phyloP scores from a whole-genome alignment of 805 yeast species.

The Allodekkera sacchari region DNA sequence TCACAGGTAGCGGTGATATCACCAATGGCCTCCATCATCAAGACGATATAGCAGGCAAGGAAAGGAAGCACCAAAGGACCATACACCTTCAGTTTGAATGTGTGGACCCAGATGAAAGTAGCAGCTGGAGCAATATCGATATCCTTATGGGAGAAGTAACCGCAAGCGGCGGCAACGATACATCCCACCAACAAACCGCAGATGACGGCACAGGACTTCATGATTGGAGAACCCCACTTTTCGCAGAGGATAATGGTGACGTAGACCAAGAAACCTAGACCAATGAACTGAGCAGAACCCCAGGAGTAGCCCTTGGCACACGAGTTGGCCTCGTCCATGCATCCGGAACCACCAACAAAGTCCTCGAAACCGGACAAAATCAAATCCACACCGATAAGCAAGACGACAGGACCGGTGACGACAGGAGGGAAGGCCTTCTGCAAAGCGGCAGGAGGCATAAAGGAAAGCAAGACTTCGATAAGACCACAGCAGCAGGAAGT shows the following conservation, averaged over 20 bases:
- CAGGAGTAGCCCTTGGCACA: slow-evolving; percentile 52
- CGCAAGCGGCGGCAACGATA: slow-evolving; percentile 86
- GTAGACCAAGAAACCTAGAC: slow-evolving; percentile 79
- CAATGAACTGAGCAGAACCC: slow-evolving; percentile 85
- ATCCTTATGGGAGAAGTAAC: slow-evolving; percentile 54
- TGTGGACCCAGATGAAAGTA: slow-evolving; percentile 82
- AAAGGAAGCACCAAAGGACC: slow-evolving; percentile 85
- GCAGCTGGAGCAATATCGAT: slow-evolving; percentile 72
- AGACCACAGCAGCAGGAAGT: slow-evolving; percentile 75
- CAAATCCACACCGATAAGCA: slow-evolving; percentile 69
- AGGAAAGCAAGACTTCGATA: slow-evolving; percentile 63
- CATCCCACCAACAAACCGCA: slow-evolving; percentile 80
- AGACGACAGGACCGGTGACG: slow-evolving; percentile 90
- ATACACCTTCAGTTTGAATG: slow-evolving; percentile 67
- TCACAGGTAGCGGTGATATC: slow-evolving; percentile 92
- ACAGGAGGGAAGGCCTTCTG: slow-evolving; percentile 78
- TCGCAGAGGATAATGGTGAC: slow-evolving; percentile 68
- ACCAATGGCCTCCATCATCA: slow-evolving; percentile 92
- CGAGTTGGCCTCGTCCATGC: slow-evolving; percentile 29
- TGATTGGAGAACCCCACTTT: slow-evolving; percentile 86
- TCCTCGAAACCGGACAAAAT: slow-evolving; percentile 69
- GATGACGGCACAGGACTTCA: slow-evolving; percentile 91
- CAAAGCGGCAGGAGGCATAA: slow-evolving; percentile 64
- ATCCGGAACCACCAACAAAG: slow-evolving; percentile 82
- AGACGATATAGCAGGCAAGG: slow-evolving; percentile 70